Conservation (phyloP, 306 rosid genomes). For the Psophocarpus tetragonolobus region DNA sequence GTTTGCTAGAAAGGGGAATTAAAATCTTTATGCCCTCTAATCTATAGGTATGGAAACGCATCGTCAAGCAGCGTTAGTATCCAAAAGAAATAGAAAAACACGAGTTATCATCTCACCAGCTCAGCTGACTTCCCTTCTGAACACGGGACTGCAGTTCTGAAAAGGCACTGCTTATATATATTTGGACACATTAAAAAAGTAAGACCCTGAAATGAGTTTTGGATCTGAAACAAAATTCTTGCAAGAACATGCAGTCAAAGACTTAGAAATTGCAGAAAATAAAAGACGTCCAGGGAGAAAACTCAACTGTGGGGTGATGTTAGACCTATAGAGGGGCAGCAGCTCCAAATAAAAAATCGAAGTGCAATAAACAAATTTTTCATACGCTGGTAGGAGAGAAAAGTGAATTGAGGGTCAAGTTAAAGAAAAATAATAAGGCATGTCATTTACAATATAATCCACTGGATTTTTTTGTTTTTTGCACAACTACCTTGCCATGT, state of each 20-base stretch:
- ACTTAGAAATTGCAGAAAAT: not conserved
- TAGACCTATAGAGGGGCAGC: not conserved
- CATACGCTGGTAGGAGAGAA: not conserved
- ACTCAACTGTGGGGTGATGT: not conserved
- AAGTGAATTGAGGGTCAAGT: not conserved
- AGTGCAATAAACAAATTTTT: not conserved
- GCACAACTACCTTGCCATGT: not conserved
- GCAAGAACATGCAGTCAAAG: not conserved
- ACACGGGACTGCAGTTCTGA: not conserved
- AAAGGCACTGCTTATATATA: not conserved
- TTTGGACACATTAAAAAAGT: not conserved
- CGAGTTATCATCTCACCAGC: conserved; percentile 1
- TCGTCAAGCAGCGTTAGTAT: not conserved
- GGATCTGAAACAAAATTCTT: not conserved
- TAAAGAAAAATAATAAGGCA: not conserved
- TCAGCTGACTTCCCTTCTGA: not conserved
- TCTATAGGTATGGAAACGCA: not conserved
- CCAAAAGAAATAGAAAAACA: conserved; percentile 5
- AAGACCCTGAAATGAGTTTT: not conserved
- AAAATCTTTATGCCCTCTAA: not conserved
- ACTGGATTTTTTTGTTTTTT: not conserved
- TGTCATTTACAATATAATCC: not conserved
- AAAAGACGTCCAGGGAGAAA: conserved; percentile 8
- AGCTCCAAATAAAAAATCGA: not conserved
- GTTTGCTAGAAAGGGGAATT: conserved; percentile 16